Base-by-base conservation (phyloP, 352 stramenopile genomes). In the Phytophthora pluvialis region DNA sequence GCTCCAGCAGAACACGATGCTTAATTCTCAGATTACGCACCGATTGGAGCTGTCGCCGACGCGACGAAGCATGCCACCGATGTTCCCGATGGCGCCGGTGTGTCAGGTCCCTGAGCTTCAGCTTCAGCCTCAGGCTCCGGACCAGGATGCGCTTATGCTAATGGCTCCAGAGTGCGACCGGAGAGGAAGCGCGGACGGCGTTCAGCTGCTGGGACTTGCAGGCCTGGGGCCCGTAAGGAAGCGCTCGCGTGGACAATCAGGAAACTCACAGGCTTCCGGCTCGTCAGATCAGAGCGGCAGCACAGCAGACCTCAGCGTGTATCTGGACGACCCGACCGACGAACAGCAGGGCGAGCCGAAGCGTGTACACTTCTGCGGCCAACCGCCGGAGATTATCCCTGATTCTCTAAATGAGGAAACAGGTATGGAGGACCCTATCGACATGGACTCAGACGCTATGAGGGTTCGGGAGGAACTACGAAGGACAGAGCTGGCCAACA, bases 11-110 rank as follows among this genome's bases (percentile, higher is more conserved):
- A 95, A 95, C 55, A 95, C 87, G 51, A 67, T 95, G 52, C 67
- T 95, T 8, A 95, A 95, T 58, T 77, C 73, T 29, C 83, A 87
- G 55, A 74, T 95, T 59, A 81, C 85, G 45, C 90, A 95, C 48
- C 72, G 87, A 21, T 63, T 93, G 36, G 87, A 91, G 57, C 73
- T 93, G 1, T 92, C 83, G 6, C 81, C 82, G 13, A 75, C 65
- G 7, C 55, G 75, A 36, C 73, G 81, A 40, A 81, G 70, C 36
- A 66, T 87, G 55, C 78, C 85, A 6, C 76, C 78, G 1, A 82
- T 89, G 74, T 78, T 78, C 39, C 70, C 70, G 0, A 72, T 78
- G 65, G 64, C 59, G 10, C 60, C 58, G 0, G 54, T 70, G 9
- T 52, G 54, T 46, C 71, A 72, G 28, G 56, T 29, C 15, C 46